Percentiles rank a stretch among this genome's conserved stretches.
phyloP scores from a whole-genome alignment of 108 stramenopile genomes.

The Pinguiococcus pyrenoidosus region DNA sequence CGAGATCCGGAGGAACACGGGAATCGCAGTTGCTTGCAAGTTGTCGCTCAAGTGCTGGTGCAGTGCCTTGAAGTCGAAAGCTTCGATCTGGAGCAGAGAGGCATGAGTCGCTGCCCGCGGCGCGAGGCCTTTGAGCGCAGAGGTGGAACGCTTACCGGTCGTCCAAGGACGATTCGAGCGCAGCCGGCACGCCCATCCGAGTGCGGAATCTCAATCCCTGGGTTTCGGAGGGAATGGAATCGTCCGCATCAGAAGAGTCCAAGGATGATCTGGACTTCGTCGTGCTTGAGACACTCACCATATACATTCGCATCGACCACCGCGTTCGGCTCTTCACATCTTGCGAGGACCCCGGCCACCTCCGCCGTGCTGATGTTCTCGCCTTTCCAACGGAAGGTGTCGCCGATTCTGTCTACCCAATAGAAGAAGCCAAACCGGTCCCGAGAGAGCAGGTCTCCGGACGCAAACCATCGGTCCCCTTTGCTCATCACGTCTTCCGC shows the following conservation, averaged over 20 bases:
- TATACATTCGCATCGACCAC: constrained; percentile 35
- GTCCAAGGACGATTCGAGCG: too few relatives aligned
- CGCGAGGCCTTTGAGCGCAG: too few relatives aligned
- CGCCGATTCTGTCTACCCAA: constrained; percentile 45
- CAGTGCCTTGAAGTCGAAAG: not conserved
- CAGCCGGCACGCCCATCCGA: too few relatives aligned
- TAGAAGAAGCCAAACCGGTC: constrained; percentile 33
- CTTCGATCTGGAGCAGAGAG: too few relatives aligned
- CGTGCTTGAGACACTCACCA: constrained; percentile 15
- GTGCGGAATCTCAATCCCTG: too few relatives aligned
- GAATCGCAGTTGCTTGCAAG: constrained; percentile 25
- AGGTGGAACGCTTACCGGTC: too few relatives aligned
- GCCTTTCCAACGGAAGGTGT: constrained; percentile 52
- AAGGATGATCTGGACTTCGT: too few relatives aligned
- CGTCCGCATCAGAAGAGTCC: too few relatives aligned
- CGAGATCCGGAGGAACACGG: constrained; percentile 24
- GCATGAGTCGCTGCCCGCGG: too few relatives aligned
- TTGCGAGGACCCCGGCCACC: constrained; percentile 30
- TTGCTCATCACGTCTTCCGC: constrained; percentile 22
- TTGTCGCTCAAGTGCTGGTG: not conserved
- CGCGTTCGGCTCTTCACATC: constrained; percentile 7
- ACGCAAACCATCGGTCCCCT: constrained; percentile 38
- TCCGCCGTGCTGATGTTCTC: constrained; percentile 47
- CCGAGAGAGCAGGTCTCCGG: constrained; percentile 33
- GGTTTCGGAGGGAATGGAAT: too few relatives aligned